A percentile compares a stretch with the other conserved stretches of the same genome.
Conservation (phyloP, 306 rosid genomes). For the Boehmeria nivea region DNA sequence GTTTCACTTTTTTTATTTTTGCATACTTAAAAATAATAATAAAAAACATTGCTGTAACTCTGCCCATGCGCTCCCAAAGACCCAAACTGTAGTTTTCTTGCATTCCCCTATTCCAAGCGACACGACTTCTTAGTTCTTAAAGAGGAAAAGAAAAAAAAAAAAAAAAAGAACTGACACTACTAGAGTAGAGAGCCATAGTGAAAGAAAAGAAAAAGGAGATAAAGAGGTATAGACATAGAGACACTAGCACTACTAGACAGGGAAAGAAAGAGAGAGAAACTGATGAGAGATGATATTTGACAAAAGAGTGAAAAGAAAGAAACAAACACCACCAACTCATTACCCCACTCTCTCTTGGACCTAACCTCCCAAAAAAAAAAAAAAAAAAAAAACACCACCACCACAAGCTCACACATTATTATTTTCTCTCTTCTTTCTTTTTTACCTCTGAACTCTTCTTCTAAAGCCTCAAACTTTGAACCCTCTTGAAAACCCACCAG, state of each 20-base stretch:
- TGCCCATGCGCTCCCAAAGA: too few species aligned
- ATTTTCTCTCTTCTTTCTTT: neutral
- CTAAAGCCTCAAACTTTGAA: neutral
- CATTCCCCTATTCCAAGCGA: too few species aligned
- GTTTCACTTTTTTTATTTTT: too few species aligned
- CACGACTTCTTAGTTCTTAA: too few species aligned
- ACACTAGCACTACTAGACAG: too few species aligned
- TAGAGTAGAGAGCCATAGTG: neutral
- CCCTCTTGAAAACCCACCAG: neutral
- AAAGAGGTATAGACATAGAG: neutral
- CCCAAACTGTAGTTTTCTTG: too few species aligned
- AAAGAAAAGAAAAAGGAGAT: neutral
- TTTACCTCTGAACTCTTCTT: neutral
- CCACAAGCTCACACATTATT: neutral
- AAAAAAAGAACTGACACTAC: neutral
- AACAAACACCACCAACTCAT: constrained; percentile 11
- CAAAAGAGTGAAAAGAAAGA: neutral
- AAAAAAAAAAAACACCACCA: neutral
- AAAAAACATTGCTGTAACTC: neutral
- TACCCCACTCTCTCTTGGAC: constrained; percentile 9
- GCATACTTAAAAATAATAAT: too few species aligned
- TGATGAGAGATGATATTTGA: constrained; percentile 14
- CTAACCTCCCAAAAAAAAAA: too few species aligned
- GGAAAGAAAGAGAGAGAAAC: neutral
- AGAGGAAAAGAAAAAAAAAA: neutral